Evolutionary conservation across 108 stramenopile species (phyloP), one percentile per base, ranked within the genome.

Genomic region (Cyclotella cryptica): DNA sequence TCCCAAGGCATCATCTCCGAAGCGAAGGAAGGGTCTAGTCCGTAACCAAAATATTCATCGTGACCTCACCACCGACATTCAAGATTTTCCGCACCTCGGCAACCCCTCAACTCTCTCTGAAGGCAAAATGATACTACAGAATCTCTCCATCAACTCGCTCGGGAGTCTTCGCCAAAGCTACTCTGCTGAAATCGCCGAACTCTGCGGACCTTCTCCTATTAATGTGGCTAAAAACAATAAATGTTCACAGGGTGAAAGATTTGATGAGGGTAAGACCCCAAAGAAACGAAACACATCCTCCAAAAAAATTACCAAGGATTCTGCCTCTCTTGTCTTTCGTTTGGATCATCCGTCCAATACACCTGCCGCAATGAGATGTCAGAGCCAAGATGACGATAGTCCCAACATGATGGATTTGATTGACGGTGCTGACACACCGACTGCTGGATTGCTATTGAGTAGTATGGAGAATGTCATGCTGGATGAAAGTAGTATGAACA

Each of bases 401-500:
- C 81, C 81, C 15, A 67, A 64, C n/a, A 54, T 82, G 60, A 60
- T 82, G 35, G 81, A 82, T 65, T 66, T 82, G 27, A 82, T 82
- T 24, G 72, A 71, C 9, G 81, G 71, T 12, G 69, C 74, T 12
- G 75, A 76, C 42, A 82, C 81, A 15, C 81, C 81, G n/a, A 75
- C 74, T 17, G 69, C 79, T 1, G 79, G 67, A 1, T 51, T 80
- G 28, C 47, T 82, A n/a, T 65, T 82, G 71, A 75, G 57, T 39
- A 82, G 66, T 52, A 76, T 82, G 64, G 81, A 82, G 47, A 71
- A 75, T 75, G 75, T 52, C 12, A 82, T 92, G 74, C 79, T 86
- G 24, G 93, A 94, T 64, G 91, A 92, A 27, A 88, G 87, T 52
- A 66, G 87, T 52, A 67, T 94, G 27, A 91, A 91, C 66, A 75